Conservation (phyloP, 208 protist species). For the Trypanosoma melophagium region DNA sequence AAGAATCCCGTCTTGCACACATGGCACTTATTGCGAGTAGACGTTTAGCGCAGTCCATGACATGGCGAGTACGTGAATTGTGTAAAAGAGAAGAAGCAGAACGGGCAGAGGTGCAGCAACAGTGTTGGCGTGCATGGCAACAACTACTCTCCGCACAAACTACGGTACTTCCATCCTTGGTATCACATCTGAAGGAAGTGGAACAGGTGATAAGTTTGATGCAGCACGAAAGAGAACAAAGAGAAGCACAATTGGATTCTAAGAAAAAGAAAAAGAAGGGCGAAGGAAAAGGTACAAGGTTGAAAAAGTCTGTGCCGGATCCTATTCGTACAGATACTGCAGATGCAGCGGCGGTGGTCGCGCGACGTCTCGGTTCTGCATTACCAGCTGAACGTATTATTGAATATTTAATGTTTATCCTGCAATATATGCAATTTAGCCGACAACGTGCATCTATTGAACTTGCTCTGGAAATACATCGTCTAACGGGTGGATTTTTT, state of each 20-base stretch:
- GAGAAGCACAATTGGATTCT: background rate
- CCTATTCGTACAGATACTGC: constrained; percentile 6
- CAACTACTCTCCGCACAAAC: background rate
- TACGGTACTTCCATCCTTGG: background rate
- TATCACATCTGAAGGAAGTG: background rate
- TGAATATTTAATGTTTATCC: constrained; percentile 46
- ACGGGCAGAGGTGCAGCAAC: background rate
- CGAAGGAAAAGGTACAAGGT: background rate
- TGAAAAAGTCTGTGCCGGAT: background rate
- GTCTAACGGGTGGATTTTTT: constrained; percentile 57
- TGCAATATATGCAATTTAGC: constrained; percentile 38
- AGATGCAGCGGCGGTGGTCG: constrained; percentile 11
- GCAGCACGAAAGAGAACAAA: background rate
- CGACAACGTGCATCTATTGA: constrained; percentile 34
- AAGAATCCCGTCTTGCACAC: constrained; percentile 45
- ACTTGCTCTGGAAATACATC: constrained; percentile 44
- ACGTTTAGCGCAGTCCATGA: constrained; percentile 29
- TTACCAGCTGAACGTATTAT: constrained; percentile 54
- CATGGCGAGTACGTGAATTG: constrained; percentile 35
- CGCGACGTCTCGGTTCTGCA: constrained; percentile 47
- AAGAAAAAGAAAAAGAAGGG: constrained; percentile 3
- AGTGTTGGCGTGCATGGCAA: constrained; percentile 18
- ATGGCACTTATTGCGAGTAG: constrained; percentile 17
- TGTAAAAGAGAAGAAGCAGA: constrained; percentile 36
- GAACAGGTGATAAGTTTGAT: background rate